Percentiles rank a stretch among this genome's conserved stretches.
Conservation (phyloP, 768 basidiomycete genomes). For the Tubosaeta brunneosetosa region DNA sequence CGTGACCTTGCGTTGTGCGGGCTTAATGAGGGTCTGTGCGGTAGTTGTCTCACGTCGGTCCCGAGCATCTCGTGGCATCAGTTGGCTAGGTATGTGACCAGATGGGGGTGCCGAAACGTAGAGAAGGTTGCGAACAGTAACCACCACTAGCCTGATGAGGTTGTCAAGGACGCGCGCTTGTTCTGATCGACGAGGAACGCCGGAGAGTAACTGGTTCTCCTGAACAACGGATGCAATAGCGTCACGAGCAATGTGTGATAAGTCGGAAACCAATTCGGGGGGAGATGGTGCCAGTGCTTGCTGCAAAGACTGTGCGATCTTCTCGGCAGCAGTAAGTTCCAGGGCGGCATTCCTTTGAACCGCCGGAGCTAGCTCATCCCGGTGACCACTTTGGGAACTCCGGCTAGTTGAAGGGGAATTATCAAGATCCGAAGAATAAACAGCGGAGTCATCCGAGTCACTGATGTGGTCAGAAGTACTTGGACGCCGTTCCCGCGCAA, state of each 20-base stretch:
- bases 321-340: conserved; percentile 63
- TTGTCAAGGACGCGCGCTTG: conserved; percentile 58
- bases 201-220: conserved; percentile 50
- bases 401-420: conserved; percentile 29
- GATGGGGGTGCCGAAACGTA: conserved; percentile 59
- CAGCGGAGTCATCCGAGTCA: conserved; percentile 75
- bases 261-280: conserved; percentile 54
- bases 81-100: conserved; percentile 54
- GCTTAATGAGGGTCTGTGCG: conserved; percentile 62
- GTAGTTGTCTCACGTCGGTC: conserved; percentile 41
- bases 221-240: conserved; percentile 58
- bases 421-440: conserved; percentile 32
- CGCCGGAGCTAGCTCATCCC: conserved; percentile 14
- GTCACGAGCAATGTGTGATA: conserved; percentile 53
- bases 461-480: conserved; percentile 46
- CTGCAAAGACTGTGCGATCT: conserved; percentile 62
- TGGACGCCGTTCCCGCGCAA: conserved; percentile 25
- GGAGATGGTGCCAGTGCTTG: conserved; percentile 52
- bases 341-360: conserved; percentile 21
- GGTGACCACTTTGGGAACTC: conserved; percentile 28
- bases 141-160: conserved; percentile 57
- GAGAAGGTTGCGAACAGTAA: conserved; percentile 75
- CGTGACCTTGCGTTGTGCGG: conserved; percentile 79
- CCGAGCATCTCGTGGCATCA: conserved; percentile 47
- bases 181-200: conserved; percentile 43